Conservation (phyloP, 352 stramenopile genomes). For the Phytopythium chamaehyphon region DNA sequence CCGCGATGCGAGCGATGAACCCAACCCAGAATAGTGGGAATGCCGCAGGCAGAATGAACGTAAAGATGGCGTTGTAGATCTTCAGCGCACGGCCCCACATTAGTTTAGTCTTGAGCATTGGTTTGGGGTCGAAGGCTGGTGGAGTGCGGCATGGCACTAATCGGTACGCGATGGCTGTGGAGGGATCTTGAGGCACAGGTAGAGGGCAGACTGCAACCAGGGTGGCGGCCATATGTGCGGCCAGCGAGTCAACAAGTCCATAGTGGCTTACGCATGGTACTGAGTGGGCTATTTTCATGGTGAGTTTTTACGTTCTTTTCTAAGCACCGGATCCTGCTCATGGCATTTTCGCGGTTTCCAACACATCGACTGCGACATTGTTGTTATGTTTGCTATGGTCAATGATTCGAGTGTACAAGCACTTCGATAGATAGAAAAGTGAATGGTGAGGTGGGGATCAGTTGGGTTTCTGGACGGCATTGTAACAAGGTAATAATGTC, state of each 20-base stretch:
- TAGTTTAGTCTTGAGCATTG: background rate
- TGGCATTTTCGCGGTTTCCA: too few species aligned
- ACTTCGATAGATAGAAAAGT: conserved; percentile 3
- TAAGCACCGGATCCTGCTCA: too few species aligned
- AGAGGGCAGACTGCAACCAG: too few species aligned
- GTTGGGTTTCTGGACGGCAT: conserved; percentile 63
- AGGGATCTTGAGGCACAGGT: too few species aligned
- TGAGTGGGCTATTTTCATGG: too few species aligned
- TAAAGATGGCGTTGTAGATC: background rate
- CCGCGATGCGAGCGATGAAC: background rate
- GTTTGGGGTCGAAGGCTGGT: conserved; percentile 1
- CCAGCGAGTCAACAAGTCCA: too few species aligned
- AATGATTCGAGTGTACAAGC: too few species aligned
- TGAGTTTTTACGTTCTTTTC: too few species aligned
- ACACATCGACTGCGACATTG: too few species aligned
- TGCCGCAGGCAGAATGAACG: background rate
- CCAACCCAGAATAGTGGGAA: conserved; percentile 2
- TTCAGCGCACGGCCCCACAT: background rate
- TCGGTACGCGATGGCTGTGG: background rate
- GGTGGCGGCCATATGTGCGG: too few species aligned
- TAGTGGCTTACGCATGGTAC: too few species aligned
- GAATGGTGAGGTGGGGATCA: conserved; percentile 34
- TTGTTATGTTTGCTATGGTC: too few species aligned
- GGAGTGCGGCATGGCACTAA: background rate
- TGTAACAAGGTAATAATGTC: conserved; percentile 80